Conservation (phyloP, 2,329 filamentous ascomycete species). For the Colletotrichum shisoi region DNA sequence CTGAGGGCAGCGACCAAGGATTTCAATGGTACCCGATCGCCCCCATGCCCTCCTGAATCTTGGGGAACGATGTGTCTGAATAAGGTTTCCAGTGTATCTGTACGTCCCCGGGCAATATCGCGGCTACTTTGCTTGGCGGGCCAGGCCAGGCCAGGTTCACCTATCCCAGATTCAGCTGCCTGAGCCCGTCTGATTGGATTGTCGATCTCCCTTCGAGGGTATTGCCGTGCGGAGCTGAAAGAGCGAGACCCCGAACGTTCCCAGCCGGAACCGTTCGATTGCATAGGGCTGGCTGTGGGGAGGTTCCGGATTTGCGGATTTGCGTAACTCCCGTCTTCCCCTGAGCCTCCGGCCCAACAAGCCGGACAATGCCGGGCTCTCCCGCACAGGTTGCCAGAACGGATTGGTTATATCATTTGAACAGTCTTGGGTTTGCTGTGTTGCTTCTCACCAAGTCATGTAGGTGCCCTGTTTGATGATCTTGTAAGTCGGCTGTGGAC, state of each 20-base stretch:
- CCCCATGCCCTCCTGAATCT: too few relatives aligned
- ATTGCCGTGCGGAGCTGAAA: background rate
- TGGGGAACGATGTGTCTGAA: background rate
- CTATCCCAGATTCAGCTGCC: conserved; percentile 7
- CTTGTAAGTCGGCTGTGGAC: too few relatives aligned
- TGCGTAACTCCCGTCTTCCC: background rate
- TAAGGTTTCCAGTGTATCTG: background rate
- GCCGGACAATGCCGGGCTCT: background rate
- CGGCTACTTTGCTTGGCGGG: background rate
- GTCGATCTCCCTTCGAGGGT: background rate
- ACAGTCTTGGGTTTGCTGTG: too few relatives aligned
- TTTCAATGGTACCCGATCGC: background rate
- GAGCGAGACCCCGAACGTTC: background rate
- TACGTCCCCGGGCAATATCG: background rate
- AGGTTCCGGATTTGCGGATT: background rate
- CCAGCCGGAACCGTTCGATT: background rate
- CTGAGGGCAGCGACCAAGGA: background rate
- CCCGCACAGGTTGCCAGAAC: background rate
- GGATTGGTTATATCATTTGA: background rate
- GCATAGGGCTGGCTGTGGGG: background rate
- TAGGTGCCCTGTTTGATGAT: too few relatives aligned
- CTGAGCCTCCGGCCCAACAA: background rate
- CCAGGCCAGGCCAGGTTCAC: background rate
- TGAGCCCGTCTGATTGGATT: conserved; percentile 1
- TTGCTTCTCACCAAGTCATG: too few relatives aligned